Conservation (phyloP, 768 basidiomycete species). For the Cubamyces sp. region DNA sequence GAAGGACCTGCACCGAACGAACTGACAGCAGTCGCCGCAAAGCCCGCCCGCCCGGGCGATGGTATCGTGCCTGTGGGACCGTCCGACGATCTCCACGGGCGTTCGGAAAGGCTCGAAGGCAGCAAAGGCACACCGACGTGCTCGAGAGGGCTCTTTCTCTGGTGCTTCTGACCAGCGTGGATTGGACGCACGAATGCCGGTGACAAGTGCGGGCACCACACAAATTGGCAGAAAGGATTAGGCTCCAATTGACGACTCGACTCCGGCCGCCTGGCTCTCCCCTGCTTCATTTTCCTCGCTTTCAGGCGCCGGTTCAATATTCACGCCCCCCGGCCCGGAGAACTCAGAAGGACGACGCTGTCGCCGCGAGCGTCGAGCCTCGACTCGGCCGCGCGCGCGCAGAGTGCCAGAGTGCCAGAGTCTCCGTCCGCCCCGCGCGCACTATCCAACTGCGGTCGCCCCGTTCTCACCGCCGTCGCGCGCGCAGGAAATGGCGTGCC, state of each 20-base stretch:
- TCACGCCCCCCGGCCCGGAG: not conserved
- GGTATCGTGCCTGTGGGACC: not conserved
- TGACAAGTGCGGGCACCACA: constrained; percentile 17
- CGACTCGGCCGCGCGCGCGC: no score
- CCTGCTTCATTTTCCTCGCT: not conserved
- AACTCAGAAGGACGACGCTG: no score
- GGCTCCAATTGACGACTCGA: constrained; percentile 14
- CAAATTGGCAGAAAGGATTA: constrained; percentile 23
- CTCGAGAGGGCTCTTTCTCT: not conserved
- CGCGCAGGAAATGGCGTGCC: not conserved
- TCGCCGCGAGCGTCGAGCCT: no score
- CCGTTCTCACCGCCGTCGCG: not conserved
- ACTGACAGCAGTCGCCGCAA: no score
- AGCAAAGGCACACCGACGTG: not conserved
- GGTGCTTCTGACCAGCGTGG: not conserved
- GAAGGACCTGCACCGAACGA: no score
- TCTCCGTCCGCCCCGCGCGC: no score
- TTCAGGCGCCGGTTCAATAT: not conserved
- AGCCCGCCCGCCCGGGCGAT: no score
- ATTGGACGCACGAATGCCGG: not conserved
- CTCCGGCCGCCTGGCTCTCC: not conserved
- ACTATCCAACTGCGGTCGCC: not conserved
- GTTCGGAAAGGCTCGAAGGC: no score
- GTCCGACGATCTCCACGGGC: not conserved
- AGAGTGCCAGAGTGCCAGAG: no score